Conservation (phyloP, 2,329 filamentous ascomycete species). For the Clonostachys chloroleuca region DNA sequence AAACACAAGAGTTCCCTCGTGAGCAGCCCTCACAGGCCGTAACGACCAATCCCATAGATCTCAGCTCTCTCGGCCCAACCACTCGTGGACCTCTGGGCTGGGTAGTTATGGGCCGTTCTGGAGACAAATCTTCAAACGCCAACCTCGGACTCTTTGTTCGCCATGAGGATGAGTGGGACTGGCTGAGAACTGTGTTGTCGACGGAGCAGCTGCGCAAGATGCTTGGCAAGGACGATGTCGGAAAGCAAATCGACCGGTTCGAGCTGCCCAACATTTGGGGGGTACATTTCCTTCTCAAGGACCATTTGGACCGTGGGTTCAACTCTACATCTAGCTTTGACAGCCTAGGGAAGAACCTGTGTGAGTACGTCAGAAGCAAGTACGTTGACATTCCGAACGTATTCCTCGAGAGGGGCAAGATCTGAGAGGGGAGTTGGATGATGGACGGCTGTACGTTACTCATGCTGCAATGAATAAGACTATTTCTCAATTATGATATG, state of each 20-base stretch:
- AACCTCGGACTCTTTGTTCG: conserved; percentile 39
- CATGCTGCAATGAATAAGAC: conserved; percentile 1
- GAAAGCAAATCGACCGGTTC: conserved; percentile 32
- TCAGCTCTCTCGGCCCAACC: conserved; percentile 11
- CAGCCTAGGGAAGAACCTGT: conserved; percentile 22
- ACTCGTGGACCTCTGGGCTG: conserved; percentile 16
- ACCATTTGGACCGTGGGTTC: conserved; percentile 36
- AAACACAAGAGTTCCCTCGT: conserved; percentile 6
- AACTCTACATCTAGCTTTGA: conserved; percentile 16
- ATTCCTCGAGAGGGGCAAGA: conserved; percentile 15
- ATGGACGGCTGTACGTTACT: background rate
- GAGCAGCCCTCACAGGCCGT: conserved; percentile 11
- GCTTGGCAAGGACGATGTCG: conserved; percentile 24
- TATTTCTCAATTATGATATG: no score
- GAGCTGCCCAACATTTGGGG: conserved; percentile 28
- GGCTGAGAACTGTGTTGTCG: conserved; percentile 34
- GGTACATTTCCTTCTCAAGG: conserved; percentile 35
- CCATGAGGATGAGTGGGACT: conserved; percentile 34
- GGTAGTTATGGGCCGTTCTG: conserved; percentile 17
- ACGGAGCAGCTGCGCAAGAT: conserved; percentile 24
- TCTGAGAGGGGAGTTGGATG: conserved; percentile 2
- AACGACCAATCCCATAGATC: conserved; percentile 7
- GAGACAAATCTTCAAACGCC: conserved; percentile 33
- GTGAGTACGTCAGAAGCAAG: conserved; percentile 19
- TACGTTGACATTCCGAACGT: conserved; percentile 17